Base-by-base conservation (phyloP, 495 filamentous ascomycete genomes). In the Aspergillus funiculosus region DNA sequence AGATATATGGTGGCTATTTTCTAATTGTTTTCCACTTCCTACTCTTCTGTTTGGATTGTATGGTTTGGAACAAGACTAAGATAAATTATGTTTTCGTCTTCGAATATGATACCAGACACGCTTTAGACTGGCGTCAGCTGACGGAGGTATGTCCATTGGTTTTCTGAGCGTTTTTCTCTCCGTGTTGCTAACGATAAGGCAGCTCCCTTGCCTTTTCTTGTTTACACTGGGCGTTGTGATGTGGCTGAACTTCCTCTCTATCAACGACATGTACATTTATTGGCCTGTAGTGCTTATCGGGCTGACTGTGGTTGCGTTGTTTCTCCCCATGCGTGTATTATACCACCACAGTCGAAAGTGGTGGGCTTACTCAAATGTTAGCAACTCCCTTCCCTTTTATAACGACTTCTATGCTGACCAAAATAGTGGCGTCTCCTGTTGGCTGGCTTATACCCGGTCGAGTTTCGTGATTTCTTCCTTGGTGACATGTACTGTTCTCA, bases 1-100 rank as follows among this genome's bases (percentile, higher is more conserved):
- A 95, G 78, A 75, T 95, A 6, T 95, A 95, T 55, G 89, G 69
- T 17, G 89, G 89, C 5, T 94, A 87, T 59, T 89, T 92, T 44
- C 70, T 94, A 5, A 74, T 82, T 44, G 65, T 89, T 9, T 73
- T 85, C 39, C 77, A 94, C 15, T 79, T 89, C 56, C 66, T 79
- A 28, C 60, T 90, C 18, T 95, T 94, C 54, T 83, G 79, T 48
- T 36, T 95, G 24, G 84, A 85, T 54, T 91, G 88, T 58, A 76
- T 81, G 42, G 67, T 94, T 36, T 97, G 89, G 87, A 78, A 81
- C 3, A 69, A 65, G 30, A 79, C 83, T 50, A 91, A 88, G 62
- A 87, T 98, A 57, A 98, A 98, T 58, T 95, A 95, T 62, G 76
- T 80, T 22, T 98, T 98, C 66, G 85, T 97, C 56, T 97, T 98